A percentile compares a stretch with the other conserved stretches of the same genome.
phyloP scores from a whole-genome alignment of 2,329 filamentous ascomycete species.

The Pestalotiopsis sp. region DNA sequence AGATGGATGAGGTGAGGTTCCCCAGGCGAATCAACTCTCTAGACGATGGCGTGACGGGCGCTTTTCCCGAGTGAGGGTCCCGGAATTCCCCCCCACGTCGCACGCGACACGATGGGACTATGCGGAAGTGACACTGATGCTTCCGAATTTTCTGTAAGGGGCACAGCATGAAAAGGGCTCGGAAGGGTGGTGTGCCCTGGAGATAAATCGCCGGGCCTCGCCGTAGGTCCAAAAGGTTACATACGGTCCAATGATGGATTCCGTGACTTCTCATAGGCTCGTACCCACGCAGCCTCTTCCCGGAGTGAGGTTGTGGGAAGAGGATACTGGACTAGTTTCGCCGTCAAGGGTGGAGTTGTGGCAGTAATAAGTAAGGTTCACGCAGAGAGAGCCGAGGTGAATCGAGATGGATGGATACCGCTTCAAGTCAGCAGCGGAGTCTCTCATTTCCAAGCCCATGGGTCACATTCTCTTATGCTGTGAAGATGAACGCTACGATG shows the following conservation, averaged over 20 bases:
- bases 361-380: neutral
- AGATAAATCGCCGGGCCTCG: neutral
- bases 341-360: neutral
- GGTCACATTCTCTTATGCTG: neutral
- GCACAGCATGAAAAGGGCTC: neutral
- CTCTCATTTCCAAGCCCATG: neutral
- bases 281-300: neutral
- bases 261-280: too few species aligned
- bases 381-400: neutral
- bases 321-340: neutral
- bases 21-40: neutral
- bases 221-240: neutral
- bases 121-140: neutral
- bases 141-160: neutral
- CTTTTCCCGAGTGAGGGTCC: neutral
- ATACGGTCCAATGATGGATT: neutral
- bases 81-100: neutral
- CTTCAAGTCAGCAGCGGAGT: neutral
- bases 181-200: neutral
- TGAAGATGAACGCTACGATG: neutral
- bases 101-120: neutral
- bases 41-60: neutral
- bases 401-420: neutral
- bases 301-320: neutral
- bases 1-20: neutral